Conservation (phyloP, 768 basidiomycete genomes). For the Botryobasidium botryosum region DNA sequence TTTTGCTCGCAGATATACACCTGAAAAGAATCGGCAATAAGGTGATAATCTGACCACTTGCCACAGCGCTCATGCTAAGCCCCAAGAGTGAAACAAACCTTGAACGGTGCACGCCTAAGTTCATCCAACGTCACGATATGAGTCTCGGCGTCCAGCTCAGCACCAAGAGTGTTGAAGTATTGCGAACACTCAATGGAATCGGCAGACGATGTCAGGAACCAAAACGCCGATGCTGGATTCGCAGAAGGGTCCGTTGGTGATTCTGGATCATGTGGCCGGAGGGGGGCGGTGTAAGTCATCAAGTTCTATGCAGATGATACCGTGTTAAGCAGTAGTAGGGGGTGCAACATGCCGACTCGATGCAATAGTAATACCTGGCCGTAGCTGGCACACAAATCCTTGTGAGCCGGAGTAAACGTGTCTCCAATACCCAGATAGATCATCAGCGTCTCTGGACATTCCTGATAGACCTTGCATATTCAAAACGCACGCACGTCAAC, state of each 20-base stretch:
- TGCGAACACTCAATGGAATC: slow-evolving; percentile 35
- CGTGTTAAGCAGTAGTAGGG: too few species aligned
- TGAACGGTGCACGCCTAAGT: slow-evolving; percentile 46
- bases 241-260: neutral
- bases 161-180: slow-evolving; percentile 36
- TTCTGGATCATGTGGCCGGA: neutral
- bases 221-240: neutral
- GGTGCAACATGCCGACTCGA: too few species aligned
- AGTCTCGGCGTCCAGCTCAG: slow-evolving; percentile 59
- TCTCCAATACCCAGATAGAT: slow-evolving; percentile 71
- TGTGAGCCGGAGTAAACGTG: slow-evolving; percentile 72
- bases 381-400: slow-evolving; percentile 68
- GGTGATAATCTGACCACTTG: too few species aligned
- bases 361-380: too few species aligned
- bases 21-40: too few species aligned
- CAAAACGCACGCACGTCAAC: neutral
- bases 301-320: neutral
- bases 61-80: neutral
- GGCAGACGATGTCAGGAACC: slow-evolving; percentile 67
- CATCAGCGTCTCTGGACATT: slow-evolving; percentile 61
- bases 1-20: slow-evolving; percentile 59
- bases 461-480: slow-evolving; percentile 22
- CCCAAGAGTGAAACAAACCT: neutral
- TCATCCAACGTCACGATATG: slow-evolving; percentile 47
- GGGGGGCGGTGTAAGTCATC: neutral